These are phyloP conservation scores for Dactylellina leptospora DNA, from an alignment of 2,329 filamentous ascomycete species.

Conservation along the genomic window DNA sequence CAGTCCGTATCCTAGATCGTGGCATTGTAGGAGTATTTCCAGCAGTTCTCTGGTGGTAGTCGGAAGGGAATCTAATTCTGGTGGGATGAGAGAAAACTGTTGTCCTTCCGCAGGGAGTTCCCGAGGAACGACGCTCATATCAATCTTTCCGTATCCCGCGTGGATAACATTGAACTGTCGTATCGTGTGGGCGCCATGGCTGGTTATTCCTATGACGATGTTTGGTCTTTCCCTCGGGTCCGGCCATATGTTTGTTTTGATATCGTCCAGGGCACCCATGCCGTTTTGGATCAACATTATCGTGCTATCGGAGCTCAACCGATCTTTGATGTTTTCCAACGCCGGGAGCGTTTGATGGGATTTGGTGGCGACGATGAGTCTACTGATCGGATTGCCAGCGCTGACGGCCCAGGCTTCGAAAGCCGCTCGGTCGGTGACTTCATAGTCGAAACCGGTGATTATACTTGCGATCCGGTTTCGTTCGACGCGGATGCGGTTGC, in stretches of 20 bases:
- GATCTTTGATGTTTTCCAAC: slow-evolving; percentile 71
- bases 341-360: slow-evolving; percentile 73
- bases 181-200: slow-evolving; percentile 66
- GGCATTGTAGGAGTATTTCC: slow-evolving; percentile 23
- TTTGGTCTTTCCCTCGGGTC: slow-evolving; percentile 72
- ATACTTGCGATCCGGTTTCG: slow-evolving; percentile 60
- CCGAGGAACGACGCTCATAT: slow-evolving; percentile 65
- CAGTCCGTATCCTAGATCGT: slow-evolving; percentile 35
- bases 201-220: slow-evolving; percentile 76
- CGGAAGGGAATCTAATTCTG: slow-evolving; percentile 5
- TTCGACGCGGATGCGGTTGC: slow-evolving; percentile 63
- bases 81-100: slow-evolving; percentile 20
- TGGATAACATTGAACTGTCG: slow-evolving; percentile 67
- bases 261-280: slow-evolving; percentile 80
- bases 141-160: slow-evolving; percentile 69
- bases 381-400: slow-evolving; percentile 66
- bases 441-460: slow-evolving; percentile 57
- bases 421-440: slow-evolving; percentile 44
- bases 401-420: slow-evolving; percentile 41
- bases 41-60: slow-evolving; percentile 22
- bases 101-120: slow-evolving; percentile 48
- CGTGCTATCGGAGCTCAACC: slow-evolving; percentile 74
- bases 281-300: slow-evolving; percentile 82
- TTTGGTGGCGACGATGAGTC: slow-evolving; percentile 82
- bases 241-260: slow-evolving; percentile 76